Evolutionary conservation across 306 rosid genomes (phyloP), one percentile per base, ranked within the genome.

Genomic region (Prunus padus): DNA sequence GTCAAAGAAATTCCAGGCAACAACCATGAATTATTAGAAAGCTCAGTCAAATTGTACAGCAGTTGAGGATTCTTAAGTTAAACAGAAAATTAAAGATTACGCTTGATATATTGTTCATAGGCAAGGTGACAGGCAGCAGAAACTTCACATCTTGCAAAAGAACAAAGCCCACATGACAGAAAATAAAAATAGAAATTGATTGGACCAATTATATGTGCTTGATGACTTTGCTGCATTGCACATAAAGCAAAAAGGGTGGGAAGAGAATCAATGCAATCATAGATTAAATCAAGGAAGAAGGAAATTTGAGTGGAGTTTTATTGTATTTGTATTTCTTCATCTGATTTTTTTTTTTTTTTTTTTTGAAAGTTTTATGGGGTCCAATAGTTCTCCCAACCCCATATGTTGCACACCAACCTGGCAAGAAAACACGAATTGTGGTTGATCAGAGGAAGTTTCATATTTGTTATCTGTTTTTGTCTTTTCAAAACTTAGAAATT

Each of bases 1-100:
- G 96, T 92, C 54, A 87, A 85, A 74, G 98, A 94, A 81, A 86
- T 94, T 79, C 76, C 93, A 2, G 96, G 90, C 66, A 87, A 78
- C 66, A 76, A 80, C 76, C 88, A 84, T 47, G 85, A 92, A 40
- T 45, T 89, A 69, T 81, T 95, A 73, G 99, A 95, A 67, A 90
- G 81, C 77, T 87, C 92, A 40, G 90, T 95, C 82, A 89, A 84
- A 86, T 71, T 87, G 86, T 95, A 80, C 78, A 92, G 92, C 77
- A 86, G 90, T 57, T 92, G 87, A 90, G 26, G 79, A 76, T 22
- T 16, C 15, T 40, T 67, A 11, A n/a, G 26, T 76, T 63, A 51
- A 75, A 68, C 50, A 55, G 11, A 72, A 49, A 49, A 71, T 23
- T 8, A 61, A 51, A 61, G 65, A 57, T 56, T 65, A 65, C 63